Percentiles rank a stretch among this genome's conserved stretches.
These are phyloP conservation scores for Claviceps cyperi DNA, from an alignment of 2,329 filamentous ascomycete genomes.

Conservation along the genomic window DNA sequence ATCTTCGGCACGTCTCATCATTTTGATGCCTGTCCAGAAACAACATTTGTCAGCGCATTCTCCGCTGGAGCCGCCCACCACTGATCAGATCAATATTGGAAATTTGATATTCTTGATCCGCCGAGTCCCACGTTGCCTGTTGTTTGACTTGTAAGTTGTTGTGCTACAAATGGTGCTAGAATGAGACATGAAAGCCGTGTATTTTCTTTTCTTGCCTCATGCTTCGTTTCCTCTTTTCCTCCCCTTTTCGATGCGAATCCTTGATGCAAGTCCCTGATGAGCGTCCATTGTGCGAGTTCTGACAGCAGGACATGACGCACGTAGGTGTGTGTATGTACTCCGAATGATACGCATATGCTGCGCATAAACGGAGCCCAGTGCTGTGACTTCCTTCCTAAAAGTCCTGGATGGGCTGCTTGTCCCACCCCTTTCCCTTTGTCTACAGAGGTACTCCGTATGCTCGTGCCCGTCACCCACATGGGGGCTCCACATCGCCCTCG, in stretches of 20 bases:
- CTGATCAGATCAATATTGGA: not conserved
- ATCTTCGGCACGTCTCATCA: not conserved
- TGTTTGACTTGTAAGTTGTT: not conserved
- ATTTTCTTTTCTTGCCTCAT: not conserved
- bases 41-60: not conserved
- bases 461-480: constrained; percentile 7
- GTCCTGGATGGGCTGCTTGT: too few species aligned
- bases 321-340: not conserved
- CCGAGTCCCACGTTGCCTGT: not conserved
- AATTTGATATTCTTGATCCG: not conserved
- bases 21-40: not conserved
- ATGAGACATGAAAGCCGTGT: not conserved
- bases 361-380: too few species aligned
- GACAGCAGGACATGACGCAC: not conserved
- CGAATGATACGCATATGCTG: too few species aligned
- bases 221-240: not conserved
- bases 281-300: not conserved
- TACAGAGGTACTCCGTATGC: not conserved
- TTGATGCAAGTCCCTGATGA: not conserved
- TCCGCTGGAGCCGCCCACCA: not conserved
- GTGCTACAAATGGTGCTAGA: not conserved
- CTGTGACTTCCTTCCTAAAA: not conserved
- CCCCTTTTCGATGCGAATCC: not conserved
- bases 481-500: constrained; percentile 6
- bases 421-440: constrained; percentile 1